Evolutionary conservation across 768 basidiomycete species (phyloP).

Genomic region (Lactifluus piperatus): DNA sequence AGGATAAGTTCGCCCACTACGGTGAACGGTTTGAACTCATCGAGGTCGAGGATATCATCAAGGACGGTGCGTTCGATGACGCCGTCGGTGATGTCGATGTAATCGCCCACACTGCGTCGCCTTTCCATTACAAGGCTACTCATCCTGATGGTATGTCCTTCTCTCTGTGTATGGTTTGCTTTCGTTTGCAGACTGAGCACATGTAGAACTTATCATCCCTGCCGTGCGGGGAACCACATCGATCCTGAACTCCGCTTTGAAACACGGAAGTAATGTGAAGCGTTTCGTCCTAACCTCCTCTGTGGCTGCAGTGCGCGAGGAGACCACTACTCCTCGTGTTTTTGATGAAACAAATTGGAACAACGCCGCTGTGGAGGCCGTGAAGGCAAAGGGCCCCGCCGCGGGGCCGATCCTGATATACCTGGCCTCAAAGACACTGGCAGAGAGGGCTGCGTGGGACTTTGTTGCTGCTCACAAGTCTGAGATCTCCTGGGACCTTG

Average conservation of each 20-base stretch:
- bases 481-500: conserved; percentile 42
- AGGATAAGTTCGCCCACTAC: conserved; percentile 42
- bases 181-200: background rate
- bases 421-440: conserved; percentile 46
- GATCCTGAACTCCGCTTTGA: conserved; percentile 50
- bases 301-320: conserved; percentile 35
- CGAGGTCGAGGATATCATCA: conserved; percentile 60
- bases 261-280: conserved; percentile 46
- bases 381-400: conserved; percentile 41
- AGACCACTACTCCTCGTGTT: conserved; percentile 20
- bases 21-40: conserved; percentile 55
- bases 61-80: conserved; percentile 63
- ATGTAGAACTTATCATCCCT: conserved; percentile 52
- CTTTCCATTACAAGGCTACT: conserved; percentile 39
- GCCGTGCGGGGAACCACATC: conserved; percentile 64
- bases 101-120: conserved; percentile 62
- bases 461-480: conserved; percentile 37
- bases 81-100: conserved; percentile 70
- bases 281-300: conserved; percentile 60
- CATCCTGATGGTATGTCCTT: conserved; percentile 29
- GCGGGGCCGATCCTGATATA: conserved; percentile 39
- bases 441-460: conserved; percentile 52
- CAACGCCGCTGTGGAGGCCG: conserved; percentile 34
- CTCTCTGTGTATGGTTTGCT: background rate
- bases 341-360: conserved; percentile 40